Conservation (phyloP, 2,329 filamentous ascomycete species). For the Pestalotiopsis sp. region DNA sequence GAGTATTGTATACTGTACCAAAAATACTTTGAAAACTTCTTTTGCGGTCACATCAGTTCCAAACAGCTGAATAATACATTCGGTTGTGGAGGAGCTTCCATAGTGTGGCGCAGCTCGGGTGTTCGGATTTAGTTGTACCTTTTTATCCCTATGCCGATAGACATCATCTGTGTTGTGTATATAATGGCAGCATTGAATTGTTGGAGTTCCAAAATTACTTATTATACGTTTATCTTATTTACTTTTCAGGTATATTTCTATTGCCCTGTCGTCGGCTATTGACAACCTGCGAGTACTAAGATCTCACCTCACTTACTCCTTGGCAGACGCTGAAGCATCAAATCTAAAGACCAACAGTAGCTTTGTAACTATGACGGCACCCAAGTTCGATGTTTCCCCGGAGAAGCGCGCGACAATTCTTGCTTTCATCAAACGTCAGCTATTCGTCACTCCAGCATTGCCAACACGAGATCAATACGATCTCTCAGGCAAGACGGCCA, state of each 20-base stretch:
- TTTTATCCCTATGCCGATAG: not conserved
- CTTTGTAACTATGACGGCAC: not conserved
- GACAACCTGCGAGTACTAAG: too few species aligned
- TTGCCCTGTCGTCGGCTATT: too few species aligned
- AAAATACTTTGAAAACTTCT: too few species aligned
- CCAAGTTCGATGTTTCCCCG: not conserved
- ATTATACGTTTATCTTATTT: not conserved
- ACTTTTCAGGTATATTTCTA: too few species aligned
- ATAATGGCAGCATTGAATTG: not conserved
- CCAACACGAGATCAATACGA: not conserved
- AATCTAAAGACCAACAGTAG: not conserved
- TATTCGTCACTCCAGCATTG: not conserved
- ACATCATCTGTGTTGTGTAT: not conserved
- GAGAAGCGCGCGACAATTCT: not conserved
- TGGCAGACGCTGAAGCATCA: too few species aligned
- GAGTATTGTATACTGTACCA: too few species aligned
- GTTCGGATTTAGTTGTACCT: not conserved
- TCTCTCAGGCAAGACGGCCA: slow-evolving; percentile 16
- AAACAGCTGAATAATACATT: not conserved
- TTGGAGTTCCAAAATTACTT: not conserved
- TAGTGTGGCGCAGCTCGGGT: not conserved
- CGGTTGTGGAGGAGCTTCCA: not conserved
- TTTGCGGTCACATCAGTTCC: not conserved
- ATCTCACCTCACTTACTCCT: too few species aligned
- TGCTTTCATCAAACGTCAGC: not conserved